phyloP scores from a whole-genome alignment of 2,329 filamentous ascomycete genomes.

The Fusarium pseudonygamai region DNA sequence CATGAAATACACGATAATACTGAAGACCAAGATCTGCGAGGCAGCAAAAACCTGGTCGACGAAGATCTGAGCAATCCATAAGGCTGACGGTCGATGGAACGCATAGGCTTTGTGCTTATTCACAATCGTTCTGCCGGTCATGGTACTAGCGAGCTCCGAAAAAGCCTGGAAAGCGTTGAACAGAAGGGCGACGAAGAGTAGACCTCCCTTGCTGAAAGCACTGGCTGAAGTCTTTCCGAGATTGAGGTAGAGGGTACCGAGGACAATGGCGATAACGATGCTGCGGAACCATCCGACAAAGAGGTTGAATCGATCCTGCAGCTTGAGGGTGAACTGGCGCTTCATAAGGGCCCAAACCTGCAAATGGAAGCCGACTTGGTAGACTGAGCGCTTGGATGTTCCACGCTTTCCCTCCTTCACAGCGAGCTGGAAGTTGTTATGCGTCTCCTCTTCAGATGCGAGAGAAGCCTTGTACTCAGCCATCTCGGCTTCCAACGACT shows the following conservation, averaged over 20 bases:
- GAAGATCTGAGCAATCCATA: slow-evolving; percentile 85
- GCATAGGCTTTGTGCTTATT: slow-evolving; percentile 88
- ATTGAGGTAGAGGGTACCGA: slow-evolving; percentile 82
- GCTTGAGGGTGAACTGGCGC: slow-evolving; percentile 85
- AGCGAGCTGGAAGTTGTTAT: slow-evolving; percentile 80
- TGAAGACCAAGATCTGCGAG: slow-evolving; percentile 76
- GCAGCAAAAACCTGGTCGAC: slow-evolving; percentile 80
- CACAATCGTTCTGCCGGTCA: slow-evolving; percentile 79
- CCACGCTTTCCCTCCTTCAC: slow-evolving; percentile 82
- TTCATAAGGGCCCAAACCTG: slow-evolving; percentile 87
- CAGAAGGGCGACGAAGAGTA: slow-evolving; percentile 80
- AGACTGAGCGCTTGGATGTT: slow-evolving; percentile 78
- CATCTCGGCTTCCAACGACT: slow-evolving; percentile 72
- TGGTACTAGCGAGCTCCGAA: slow-evolving; percentile 77
- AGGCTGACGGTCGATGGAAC: slow-evolving; percentile 81
- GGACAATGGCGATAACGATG: slow-evolving; percentile 79
- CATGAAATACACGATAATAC: slow-evolving; percentile 84
- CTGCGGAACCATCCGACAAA: slow-evolving; percentile 73
- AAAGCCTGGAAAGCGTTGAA: slow-evolving; percentile 93
- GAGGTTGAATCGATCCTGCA: slow-evolving; percentile 85
- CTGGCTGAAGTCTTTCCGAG: slow-evolving; percentile 72
- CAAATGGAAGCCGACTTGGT: slow-evolving; percentile 82
- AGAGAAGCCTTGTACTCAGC: slow-evolving; percentile 71
- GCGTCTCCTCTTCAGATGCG: slow-evolving; percentile 69
- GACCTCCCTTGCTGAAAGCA: slow-evolving; percentile 83